Conservation (phyloP, 139 green algal species). For the Zygnema cylindricum region DNA sequence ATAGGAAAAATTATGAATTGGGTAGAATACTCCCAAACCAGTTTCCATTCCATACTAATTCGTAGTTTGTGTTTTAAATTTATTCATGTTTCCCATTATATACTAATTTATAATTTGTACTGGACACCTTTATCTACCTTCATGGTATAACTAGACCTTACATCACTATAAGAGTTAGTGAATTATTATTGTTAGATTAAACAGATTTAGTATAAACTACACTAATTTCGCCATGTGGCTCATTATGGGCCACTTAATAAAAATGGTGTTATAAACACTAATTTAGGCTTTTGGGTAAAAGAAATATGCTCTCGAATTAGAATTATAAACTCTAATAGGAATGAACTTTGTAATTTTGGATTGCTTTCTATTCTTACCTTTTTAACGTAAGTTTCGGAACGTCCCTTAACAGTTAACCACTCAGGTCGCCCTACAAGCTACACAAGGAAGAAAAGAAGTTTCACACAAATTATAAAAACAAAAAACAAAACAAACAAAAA, state of each 20-base stretch:
- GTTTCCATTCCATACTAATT: too few species aligned
- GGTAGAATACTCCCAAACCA: too few species aligned
- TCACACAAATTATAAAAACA: neutral
- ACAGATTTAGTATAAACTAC: neutral
- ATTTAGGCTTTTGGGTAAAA: too few species aligned
- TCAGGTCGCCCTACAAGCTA: conserved; percentile 54
- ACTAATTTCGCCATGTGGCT: neutral
- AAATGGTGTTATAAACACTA: neutral
- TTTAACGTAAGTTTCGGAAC: conserved; percentile 50
- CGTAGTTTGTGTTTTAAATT: too few species aligned
- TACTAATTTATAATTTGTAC: too few species aligned
- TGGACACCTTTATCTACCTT: too few species aligned
- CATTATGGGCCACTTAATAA: neutral
- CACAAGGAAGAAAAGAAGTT: neutral
- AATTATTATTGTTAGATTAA: too few species aligned
- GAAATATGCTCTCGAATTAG: neutral
- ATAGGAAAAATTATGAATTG: too few species aligned
- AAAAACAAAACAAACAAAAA: too few species aligned
- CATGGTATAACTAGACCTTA: too few species aligned
- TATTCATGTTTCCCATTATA: too few species aligned
- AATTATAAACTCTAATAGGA: neutral
- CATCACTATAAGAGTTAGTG: too few species aligned
- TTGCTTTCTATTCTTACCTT: conserved; percentile 32
- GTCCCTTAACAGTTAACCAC: conserved; percentile 53
- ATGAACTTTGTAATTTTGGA: neutral